These are phyloP conservation scores for Debaryomyces singareniensis DNA, from an alignment of 1,139 yeast genomes.

Conservation along the genomic window DNA sequence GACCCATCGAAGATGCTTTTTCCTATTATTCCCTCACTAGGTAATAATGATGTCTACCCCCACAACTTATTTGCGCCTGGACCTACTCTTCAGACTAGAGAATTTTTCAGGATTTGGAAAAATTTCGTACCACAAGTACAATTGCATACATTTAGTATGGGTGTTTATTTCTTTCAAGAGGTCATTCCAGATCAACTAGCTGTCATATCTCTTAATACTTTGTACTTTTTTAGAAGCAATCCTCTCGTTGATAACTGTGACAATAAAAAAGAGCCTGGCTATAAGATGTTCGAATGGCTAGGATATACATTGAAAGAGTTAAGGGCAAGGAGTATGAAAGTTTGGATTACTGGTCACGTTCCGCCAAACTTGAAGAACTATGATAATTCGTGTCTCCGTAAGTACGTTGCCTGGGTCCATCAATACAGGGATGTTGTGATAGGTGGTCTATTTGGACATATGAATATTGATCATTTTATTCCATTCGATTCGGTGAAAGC, in stretches of 20 bases:
- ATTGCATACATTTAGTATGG: constrained; percentile 65
- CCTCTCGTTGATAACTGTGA: constrained; percentile 83
- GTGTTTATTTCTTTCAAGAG: constrained; percentile 69
- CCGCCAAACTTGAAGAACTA: constrained; percentile 79
- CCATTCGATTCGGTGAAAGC: constrained; percentile 70
- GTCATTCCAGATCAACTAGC: constrained; percentile 76
- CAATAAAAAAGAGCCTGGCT: constrained; percentile 68
- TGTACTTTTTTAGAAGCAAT: constrained; percentile 68
- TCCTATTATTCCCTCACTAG: constrained; percentile 63
- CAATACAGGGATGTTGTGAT: constrained; percentile 78
- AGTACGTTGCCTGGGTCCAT: constrained; percentile 69
- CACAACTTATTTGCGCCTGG: constrained; percentile 81
- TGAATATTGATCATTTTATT: constrained; percentile 82
- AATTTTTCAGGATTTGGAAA: constrained; percentile 67
- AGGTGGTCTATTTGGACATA: constrained; percentile 82
- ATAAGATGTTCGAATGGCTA: constrained; percentile 69
- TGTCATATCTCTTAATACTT: constrained; percentile 68
- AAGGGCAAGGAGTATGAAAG: constrained; percentile 71
- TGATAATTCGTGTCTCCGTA: constrained; percentile 65
- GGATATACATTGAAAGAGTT: constrained; percentile 69
- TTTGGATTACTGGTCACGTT: constrained; percentile 83
- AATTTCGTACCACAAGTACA: constrained; percentile 73
- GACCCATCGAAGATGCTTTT: constrained; percentile 43
- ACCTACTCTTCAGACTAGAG: constrained; percentile 78
- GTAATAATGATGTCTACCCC: constrained; percentile 86